Evolutionary conservation across 139 green algal species (phyloP).

Genomic region (Chlorella sp.): DNA sequence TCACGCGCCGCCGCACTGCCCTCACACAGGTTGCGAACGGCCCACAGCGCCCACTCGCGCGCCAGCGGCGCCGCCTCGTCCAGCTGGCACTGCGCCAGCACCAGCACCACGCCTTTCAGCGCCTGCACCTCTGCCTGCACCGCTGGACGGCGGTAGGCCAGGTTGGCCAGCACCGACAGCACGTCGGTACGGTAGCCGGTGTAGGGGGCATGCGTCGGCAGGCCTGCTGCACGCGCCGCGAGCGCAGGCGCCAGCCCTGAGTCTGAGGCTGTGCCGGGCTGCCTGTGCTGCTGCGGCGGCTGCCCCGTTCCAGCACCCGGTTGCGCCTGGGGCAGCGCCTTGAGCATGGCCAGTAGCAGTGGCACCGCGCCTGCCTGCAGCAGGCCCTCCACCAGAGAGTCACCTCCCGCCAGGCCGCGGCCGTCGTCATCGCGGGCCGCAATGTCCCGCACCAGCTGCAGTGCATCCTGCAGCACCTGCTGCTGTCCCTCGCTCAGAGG

Average conservation of each 20-base stretch:
- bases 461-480: slow-evolving; percentile 33
- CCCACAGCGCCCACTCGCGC: slow-evolving; percentile 90
- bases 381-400: slow-evolving; percentile 15
- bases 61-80: slow-evolving; percentile 70
- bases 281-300: slow-evolving; percentile 25
- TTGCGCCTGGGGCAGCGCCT: slow-evolving; percentile 28
- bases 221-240: neutral
- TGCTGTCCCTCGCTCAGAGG: slow-evolving; percentile 6
- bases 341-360: slow-evolving; percentile 39
- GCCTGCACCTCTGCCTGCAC: slow-evolving; percentile 47
- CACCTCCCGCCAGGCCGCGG: neutral
- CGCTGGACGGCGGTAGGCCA: slow-evolving; percentile 19
- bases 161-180: slow-evolving; percentile 72
- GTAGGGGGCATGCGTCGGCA: slow-evolving; percentile 48
- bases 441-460: slow-evolving; percentile 38
- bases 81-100: slow-evolving; percentile 68
- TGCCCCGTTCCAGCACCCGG: neutral
- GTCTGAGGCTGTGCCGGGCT: slow-evolving; percentile 6
- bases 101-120: slow-evolving; percentile 58
- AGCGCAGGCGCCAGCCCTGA: slow-evolving; percentile 4
- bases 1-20: slow-evolving; percentile 44
- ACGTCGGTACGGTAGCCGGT: slow-evolving; percentile 72
- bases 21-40: slow-evolving; percentile 87
- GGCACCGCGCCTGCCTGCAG: slow-evolving; percentile 4
- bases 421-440: slow-evolving; percentile 33